Percentiles rank a stretch among this genome's conserved stretches.
Evolutionary conservation across 2,329 filamentous ascomycete genomes (phyloP).

Genomic region (Capronia epimyces): DNA sequence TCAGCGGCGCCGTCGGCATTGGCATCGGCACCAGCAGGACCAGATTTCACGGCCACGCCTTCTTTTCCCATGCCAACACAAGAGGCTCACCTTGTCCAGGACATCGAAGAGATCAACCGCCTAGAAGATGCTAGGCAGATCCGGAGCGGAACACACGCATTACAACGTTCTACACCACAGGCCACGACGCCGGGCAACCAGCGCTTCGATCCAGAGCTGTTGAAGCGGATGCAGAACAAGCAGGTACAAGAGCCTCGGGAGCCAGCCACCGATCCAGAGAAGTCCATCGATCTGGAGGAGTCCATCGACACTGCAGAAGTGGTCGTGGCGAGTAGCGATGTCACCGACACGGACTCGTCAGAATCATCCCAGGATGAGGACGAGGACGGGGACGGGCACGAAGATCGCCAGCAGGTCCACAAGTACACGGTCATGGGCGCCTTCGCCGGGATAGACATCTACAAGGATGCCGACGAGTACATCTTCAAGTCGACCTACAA

Average conservation of each 20-base stretch:
- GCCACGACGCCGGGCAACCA: background rate
- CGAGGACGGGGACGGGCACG: constrained; percentile 4
- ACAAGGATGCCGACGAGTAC: constrained; percentile 16
- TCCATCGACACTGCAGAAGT: too few species aligned
- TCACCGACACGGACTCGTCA: constrained; percentile 3
- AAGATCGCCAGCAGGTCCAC: constrained; percentile 10
- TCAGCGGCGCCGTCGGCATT: background rate
- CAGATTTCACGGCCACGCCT: background rate
- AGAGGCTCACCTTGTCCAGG: constrained; percentile 1
- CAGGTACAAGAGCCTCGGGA: background rate
- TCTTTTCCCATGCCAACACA: background rate
- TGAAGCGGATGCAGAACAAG: constrained; percentile 5
- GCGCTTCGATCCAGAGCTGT: constrained; percentile 7
- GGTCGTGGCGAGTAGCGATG: constrained; percentile 8
- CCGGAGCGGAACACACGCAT: background rate
- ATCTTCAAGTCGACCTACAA: constrained; percentile 13
- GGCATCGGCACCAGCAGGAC: background rate
- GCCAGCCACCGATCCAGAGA: constrained; percentile 2
- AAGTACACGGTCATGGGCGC: constrained; percentile 17
- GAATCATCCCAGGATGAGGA: background rate
- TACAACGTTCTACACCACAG: background rate
- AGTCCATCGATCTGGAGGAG: constrained; percentile 2
- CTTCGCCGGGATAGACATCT: constrained; percentile 14
- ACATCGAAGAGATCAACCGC: constrained; percentile 14
- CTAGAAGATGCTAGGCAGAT: constrained; percentile 13